Conservation (phyloP, 75 land plant genomes). For the Cunninghamia lanceolata region DNA sequence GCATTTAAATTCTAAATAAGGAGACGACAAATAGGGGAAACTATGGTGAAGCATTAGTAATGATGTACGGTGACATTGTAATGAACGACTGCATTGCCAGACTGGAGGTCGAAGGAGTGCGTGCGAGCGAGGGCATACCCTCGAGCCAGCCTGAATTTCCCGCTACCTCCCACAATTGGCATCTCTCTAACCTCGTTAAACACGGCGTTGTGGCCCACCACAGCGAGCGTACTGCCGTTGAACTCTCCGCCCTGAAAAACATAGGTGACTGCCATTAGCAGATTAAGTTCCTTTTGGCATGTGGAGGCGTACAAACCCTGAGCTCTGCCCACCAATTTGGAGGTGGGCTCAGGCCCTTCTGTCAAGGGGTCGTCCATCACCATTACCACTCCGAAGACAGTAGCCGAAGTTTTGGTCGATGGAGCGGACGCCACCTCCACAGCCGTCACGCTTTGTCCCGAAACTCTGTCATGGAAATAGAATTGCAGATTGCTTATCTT, state of each 20-base stretch:
- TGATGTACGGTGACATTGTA: constrained; percentile 21
- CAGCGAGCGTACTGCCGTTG: constrained; percentile 25
- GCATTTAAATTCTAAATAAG: too few species aligned
- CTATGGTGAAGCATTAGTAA: neutral
- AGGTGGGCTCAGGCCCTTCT: constrained; percentile 21
- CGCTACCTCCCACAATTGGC: constrained; percentile 43
- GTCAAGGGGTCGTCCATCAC: constrained; percentile 40
- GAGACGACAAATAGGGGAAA: too few species aligned
- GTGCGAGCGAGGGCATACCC: constrained; percentile 38
- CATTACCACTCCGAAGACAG: constrained; percentile 15
- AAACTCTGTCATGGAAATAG: constrained; percentile 26
- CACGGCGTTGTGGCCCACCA: constrained; percentile 21
- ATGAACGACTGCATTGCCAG: constrained; percentile 22
- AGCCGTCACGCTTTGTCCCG: constrained; percentile 10
- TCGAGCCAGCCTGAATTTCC: constrained; percentile 29
- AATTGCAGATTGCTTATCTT: constrained; percentile 23
- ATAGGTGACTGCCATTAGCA: constrained; percentile 18
- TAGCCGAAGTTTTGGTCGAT: neutral
- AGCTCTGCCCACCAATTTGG: constrained; percentile 27
- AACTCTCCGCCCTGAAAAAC: constrained; percentile 17
- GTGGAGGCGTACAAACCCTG: constrained; percentile 29
- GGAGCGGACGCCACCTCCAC: constrained; percentile 5
- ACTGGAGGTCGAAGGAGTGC: neutral
- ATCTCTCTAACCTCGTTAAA: constrained; percentile 26
- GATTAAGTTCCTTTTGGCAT: neutral